Conservation (phyloP, 1,139 yeast species). For the Magnusiomyces ingens region DNA sequence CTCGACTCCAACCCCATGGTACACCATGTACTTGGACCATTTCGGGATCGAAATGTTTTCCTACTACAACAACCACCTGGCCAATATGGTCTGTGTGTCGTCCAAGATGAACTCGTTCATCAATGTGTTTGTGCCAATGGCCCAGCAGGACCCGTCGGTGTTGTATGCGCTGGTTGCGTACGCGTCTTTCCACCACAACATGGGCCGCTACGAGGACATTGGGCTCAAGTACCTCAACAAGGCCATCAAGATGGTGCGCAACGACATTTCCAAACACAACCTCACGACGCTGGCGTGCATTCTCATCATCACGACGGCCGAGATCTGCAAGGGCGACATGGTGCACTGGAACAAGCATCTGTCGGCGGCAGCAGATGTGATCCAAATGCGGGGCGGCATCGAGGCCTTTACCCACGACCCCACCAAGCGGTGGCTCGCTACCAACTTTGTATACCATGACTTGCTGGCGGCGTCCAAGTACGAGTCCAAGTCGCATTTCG, state of each 20-base stretch:
- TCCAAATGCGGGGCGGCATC: constrained; percentile 53
- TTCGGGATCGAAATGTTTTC: constrained; percentile 50
- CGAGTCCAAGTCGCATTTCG: constrained; percentile 30
- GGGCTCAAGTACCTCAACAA: constrained; percentile 31
- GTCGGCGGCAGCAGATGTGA: constrained; percentile 53
- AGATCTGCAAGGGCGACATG: constrained; percentile 71
- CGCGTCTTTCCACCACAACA: constrained; percentile 62
- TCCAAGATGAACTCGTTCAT: constrained; percentile 66
- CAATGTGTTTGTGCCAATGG: constrained; percentile 72
- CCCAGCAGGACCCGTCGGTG: constrained; percentile 61
- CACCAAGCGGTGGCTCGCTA: constrained; percentile 63
- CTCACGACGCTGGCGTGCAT: constrained; percentile 53
- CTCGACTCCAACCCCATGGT: constrained; percentile 15
- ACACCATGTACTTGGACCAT: constrained; percentile 33
- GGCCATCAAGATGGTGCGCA: constrained; percentile 25
- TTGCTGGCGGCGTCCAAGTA: constrained; percentile 52
- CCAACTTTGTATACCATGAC: constrained; percentile 82
- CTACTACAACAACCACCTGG: constrained; percentile 57
- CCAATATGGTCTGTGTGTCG: constrained; percentile 55
- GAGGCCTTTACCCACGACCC: constrained; percentile 44
- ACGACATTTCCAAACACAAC: constrained; percentile 19
- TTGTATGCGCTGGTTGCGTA: constrained; percentile 67
- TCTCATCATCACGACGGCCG: constrained; percentile 62
- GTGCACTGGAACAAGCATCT: constrained; percentile 59
- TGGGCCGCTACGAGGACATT: constrained; percentile 35